Percentiles rank a stretch among this genome's conserved stretches.
Conservation (phyloP, 2,329 filamentous ascomycete species). For the Cercospora nicotianae region DNA sequence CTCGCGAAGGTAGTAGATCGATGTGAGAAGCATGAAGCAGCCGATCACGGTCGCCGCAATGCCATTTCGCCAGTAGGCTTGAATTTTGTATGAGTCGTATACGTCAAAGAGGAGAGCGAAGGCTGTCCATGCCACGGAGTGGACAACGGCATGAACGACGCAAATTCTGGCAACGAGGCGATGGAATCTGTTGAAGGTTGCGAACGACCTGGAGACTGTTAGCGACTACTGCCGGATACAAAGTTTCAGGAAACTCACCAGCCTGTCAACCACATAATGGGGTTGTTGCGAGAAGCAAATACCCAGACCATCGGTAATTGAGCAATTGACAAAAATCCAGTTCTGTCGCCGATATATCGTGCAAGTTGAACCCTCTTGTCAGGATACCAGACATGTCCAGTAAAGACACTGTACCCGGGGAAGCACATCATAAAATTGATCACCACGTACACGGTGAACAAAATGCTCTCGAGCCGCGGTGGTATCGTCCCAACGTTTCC, state of each 20-base stretch:
- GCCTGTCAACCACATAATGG: slow-evolving; percentile 65
- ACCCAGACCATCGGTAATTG: slow-evolving; percentile 67
- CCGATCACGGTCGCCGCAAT: slow-evolving; percentile 48
- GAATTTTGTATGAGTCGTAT: slow-evolving; percentile 36
- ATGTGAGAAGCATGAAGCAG: slow-evolving; percentile 51
- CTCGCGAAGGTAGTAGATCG: slow-evolving; percentile 54
- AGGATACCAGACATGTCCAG: slow-evolving; percentile 49
- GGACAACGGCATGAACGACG: slow-evolving; percentile 61
- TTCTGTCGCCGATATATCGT: slow-evolving; percentile 63
- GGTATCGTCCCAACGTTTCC: slow-evolving; percentile 49
- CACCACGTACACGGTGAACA: slow-evolving; percentile 47
- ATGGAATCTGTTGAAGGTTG: slow-evolving; percentile 67
- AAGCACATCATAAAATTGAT: slow-evolving; percentile 48
- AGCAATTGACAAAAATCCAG: slow-evolving; percentile 63
- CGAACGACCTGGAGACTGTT: slow-evolving; percentile 49
- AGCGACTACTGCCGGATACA: background rate
- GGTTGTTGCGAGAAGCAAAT: slow-evolving; percentile 66
- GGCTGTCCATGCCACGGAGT: slow-evolving; percentile 58
- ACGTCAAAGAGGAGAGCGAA: slow-evolving; percentile 45
- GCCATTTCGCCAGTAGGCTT: slow-evolving; percentile 55
- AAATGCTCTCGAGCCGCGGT: slow-evolving; percentile 49
- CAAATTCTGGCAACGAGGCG: slow-evolving; percentile 65
- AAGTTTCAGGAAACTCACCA: slow-evolving; percentile 45
- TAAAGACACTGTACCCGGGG: slow-evolving; percentile 48
- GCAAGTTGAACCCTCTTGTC: slow-evolving; percentile 41